These are phyloP conservation scores for Pichia occidentalis DNA, from an alignment of 805 yeast species.

Conservation along the genomic window DNA sequence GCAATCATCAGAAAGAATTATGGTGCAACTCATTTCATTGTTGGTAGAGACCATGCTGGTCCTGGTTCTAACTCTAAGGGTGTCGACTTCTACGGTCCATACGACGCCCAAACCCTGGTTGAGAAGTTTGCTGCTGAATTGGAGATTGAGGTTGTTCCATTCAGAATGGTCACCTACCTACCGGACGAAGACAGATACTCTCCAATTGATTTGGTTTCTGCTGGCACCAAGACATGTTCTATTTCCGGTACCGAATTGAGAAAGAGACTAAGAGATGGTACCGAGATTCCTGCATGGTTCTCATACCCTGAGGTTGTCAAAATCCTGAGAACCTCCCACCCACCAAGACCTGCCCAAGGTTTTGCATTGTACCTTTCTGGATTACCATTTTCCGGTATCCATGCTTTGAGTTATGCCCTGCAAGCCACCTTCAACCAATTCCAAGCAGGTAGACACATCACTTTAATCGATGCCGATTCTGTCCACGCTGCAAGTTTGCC, in stretches of 20 bases:
- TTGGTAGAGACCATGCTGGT: slow-evolving; percentile 98
- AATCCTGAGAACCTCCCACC: slow-evolving; percentile 85
- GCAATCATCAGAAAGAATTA: slow-evolving; percentile 93
- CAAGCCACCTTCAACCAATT: slow-evolving; percentile 88
- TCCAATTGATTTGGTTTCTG: slow-evolving; percentile 86
- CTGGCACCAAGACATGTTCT: slow-evolving; percentile 74
- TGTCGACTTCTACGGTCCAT: slow-evolving; percentile 92
- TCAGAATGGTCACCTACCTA: slow-evolving; percentile 92
- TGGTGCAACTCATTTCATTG: slow-evolving; percentile 96
- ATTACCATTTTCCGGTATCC: slow-evolving; percentile 51
- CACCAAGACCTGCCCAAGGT: slow-evolving; percentile 87
- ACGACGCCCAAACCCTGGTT: slow-evolving; percentile 90
- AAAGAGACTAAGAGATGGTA: slow-evolving; percentile 77
- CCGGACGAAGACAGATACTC: slow-evolving; percentile 95
- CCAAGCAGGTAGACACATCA: slow-evolving; percentile 75
- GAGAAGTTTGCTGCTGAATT: slow-evolving; percentile 69
- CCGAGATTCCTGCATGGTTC: slow-evolving; percentile 93
- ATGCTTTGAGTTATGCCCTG: slow-evolving; percentile 71
- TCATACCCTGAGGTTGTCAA: slow-evolving; percentile 94
- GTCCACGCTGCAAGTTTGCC: slow-evolving; percentile 39
- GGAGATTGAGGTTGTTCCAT: slow-evolving; percentile 87
- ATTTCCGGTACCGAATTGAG: slow-evolving; percentile 89
- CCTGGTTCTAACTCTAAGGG: slow-evolving; percentile 88
- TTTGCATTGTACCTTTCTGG: slow-evolving; percentile 69
- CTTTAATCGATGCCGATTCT: slow-evolving; percentile 39